Conservation (phyloP, 192 early-diverging fungal genomes). For the Anaeromyces robustus region DNA sequence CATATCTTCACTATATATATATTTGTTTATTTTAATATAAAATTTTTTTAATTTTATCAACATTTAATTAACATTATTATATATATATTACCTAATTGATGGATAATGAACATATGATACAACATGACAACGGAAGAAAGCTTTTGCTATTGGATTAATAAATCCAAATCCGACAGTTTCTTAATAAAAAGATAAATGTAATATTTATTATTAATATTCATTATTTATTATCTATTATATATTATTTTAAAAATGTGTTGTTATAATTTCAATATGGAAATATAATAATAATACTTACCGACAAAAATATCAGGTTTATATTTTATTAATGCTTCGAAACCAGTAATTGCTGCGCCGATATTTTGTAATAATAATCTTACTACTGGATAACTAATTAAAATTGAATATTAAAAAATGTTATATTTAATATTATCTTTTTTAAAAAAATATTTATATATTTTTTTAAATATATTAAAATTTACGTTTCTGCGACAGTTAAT, state of each 20-base stretch:
- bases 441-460: background rate
- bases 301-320: conserved; percentile 69
- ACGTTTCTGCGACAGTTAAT: conserved; percentile 56
- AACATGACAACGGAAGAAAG: conserved; percentile 36
- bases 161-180: conserved; percentile 96
- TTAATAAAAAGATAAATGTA: no score
- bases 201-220: no score
- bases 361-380: conserved; percentile 79
- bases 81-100: conserved; percentile 52
- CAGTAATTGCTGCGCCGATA: conserved; percentile 61
- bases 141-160: conserved; percentile 61
- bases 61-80: background rate
- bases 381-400: conserved; percentile 38
- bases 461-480: background rate
- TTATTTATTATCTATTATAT: no score
- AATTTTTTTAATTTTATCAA: background rate
- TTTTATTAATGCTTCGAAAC: conserved; percentile 50
- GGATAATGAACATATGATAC: conserved; percentile 94
- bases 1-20: conserved; percentile 64
- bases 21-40: background rate
- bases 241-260: no score
- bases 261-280: no score
- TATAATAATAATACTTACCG: conserved; percentile 19
- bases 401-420: background rate
- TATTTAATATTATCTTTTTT: no score